Evolutionary conservation across 2,329 filamentous ascomycete genomes (phyloP).

Genomic region (Fusarium beomiforme): DNA sequence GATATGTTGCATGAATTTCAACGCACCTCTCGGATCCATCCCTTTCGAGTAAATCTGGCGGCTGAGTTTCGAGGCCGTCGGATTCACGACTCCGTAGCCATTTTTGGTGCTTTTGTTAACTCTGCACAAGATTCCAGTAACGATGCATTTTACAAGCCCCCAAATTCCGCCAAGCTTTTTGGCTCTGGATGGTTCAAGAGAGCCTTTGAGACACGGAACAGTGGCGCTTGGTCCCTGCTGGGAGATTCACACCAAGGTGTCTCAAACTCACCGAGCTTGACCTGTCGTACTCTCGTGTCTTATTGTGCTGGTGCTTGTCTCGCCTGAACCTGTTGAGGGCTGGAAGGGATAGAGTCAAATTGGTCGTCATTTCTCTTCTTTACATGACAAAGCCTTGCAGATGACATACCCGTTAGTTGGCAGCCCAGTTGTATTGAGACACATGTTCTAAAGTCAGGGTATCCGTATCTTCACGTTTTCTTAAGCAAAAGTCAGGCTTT

Average conservation of each 20-base stretch:
- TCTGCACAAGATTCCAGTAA: slow-evolving; percentile 8
- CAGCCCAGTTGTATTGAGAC: slow-evolving; percentile 8
- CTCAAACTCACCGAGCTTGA: slow-evolving; percentile 39
- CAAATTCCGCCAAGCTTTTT: slow-evolving; percentile 24
- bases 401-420: slow-evolving; percentile 35
- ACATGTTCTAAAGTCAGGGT: not conserved
- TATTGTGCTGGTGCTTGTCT: slow-evolving; percentile 19
- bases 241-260: slow-evolving; percentile 6
- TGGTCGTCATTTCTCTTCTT: slow-evolving; percentile 25
- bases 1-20: slow-evolving; percentile 26
- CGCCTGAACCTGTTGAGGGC: slow-evolving; percentile 24
- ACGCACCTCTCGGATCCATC: slow-evolving; percentile 34
- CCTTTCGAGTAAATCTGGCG: slow-evolving; percentile 9
- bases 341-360: slow-evolving; percentile 13
- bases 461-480: not conserved
- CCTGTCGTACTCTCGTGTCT: slow-evolving; percentile 18
- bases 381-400: slow-evolving; percentile 11
- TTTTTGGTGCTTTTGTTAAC: slow-evolving; percentile 4
- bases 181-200: slow-evolving; percentile 15
- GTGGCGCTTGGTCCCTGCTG: slow-evolving; percentile 35
- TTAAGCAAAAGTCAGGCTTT: not conserved
- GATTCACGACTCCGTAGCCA: slow-evolving; percentile 30
- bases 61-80: slow-evolving; percentile 21
- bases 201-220: slow-evolving; percentile 27
- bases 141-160: slow-evolving; percentile 5